Evolutionary conservation across 148 eudicot species (phyloP).

Genomic region (Agrostemma githago): DNA sequence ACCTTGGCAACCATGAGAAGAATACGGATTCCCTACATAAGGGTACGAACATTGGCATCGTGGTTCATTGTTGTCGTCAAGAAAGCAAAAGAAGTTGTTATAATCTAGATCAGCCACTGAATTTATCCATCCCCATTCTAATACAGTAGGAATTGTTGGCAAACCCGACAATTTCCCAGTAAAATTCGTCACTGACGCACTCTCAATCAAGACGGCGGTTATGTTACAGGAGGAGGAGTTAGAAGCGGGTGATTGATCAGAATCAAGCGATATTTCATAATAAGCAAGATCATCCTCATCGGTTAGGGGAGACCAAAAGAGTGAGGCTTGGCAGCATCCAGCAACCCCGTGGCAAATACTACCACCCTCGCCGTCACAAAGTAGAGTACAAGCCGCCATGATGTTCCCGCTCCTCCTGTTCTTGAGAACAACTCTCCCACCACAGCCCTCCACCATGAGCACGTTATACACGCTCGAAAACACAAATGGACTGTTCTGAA

Average conservation of each 20-base stretch:
- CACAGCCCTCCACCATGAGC: slow-evolving; percentile 24
- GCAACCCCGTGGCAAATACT: slow-evolving; percentile 4
- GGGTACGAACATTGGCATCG: not conserved
- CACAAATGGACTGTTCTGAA: slow-evolving; percentile 14
- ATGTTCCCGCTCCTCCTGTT: not conserved
- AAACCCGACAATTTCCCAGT: slow-evolving; percentile 8
- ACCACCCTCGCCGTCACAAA: slow-evolving; percentile 3
- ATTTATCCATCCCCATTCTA: slow-evolving; percentile 7
- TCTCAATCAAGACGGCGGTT: slow-evolving; percentile 13
- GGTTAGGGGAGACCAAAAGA: slow-evolving; percentile 5
- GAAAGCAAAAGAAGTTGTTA: too few species aligned
- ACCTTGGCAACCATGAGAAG: slow-evolving; percentile 23
- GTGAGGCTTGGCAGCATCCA: slow-evolving; percentile 23
- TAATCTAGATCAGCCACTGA: not conserved
- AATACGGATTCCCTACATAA: slow-evolving; percentile 17
- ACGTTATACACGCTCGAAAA: slow-evolving; percentile 17
- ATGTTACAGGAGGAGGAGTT: slow-evolving; percentile 2
- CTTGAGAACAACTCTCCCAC: slow-evolving; percentile 19
- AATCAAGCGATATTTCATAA: slow-evolving; percentile 13
- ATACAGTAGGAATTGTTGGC: not conserved
- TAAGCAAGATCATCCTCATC: not conserved
- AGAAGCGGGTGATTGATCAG: not conserved
- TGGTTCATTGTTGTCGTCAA: too few species aligned
- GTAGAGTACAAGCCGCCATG: slow-evolving; percentile 22
- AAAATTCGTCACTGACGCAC: not conserved